Evolutionary conservation across 805 yeast species (phyloP), one percentile per base, ranked within the genome.

Genomic region (Yarrowia osloensis): DNA sequence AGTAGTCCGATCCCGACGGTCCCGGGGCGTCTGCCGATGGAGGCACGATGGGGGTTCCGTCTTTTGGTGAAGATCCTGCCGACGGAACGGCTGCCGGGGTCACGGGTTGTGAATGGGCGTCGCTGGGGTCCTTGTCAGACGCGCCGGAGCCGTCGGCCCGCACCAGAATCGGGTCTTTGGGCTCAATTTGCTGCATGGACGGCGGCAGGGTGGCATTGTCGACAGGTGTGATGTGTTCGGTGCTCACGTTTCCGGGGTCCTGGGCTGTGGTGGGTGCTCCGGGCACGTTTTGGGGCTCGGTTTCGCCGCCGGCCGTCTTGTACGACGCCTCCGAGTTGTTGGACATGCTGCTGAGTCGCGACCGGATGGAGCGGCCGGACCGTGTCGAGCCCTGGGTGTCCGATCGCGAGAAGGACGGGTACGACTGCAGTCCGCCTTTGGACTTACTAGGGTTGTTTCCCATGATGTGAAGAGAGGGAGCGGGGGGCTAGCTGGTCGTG

Each of bases 131-230:
- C 24, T 33, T 33, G 19, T 29, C 66, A 15, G 52, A 8, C 22
- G 22, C 55, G 13, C n/a, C 42, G 22, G 46, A n/a, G 52, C 24
- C 42, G 22, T 44, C 66, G 2, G 49, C 39, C 7, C 86, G 80
- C 70, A 87, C 81, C 71, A 89, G 80, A 68, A 89, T 89, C 2
- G 95, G 93, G 66, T 86, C 86, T 72, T 85, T 88, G 21, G 95
- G 94, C 71, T 84, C 89, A 68, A 86, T 79, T 70, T 85, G 86
- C 39, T 84, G 79, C 92, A 89, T 87, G 42, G 90, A 85, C 19
- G 89, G 86, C 19, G 91, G 91, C 67, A 87, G 77, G 39, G 52
- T 37, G 29, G 74, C 67, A 68, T 72, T 33, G 31, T 44, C 66
- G n/a, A 31, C 39, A 13, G 66, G 52, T 2, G 52, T 11, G 7